These are phyloP conservation scores for Ogataea pignaliae DNA, from an alignment of 805 yeast species.

Conservation along the genomic window DNA sequence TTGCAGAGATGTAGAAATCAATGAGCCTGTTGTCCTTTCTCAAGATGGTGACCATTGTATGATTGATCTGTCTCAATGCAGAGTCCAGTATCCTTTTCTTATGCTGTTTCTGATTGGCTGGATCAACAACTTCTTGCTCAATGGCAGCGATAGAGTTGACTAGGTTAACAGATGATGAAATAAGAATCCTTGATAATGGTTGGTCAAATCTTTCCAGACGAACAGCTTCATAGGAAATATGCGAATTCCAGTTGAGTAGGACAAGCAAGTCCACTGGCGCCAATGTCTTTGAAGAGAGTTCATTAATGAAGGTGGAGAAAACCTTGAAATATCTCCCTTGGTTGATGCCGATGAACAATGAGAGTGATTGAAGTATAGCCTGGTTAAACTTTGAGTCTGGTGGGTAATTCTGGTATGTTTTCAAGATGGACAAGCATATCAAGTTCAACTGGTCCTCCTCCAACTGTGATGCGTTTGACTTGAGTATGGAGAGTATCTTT, in stretches of 20 bases:
- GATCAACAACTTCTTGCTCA: constrained; percentile 23
- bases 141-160: constrained; percentile 34
- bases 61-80: constrained; percentile 27
- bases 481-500: constrained; percentile 27
- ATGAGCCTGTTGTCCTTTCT: constrained; percentile 11
- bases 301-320: constrained; percentile 37
- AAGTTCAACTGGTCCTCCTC: constrained; percentile 22
- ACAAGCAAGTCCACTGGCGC: constrained; percentile 57
- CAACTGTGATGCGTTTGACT: constrained; percentile 12
- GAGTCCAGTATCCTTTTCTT: constrained; percentile 35
- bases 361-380: constrained; percentile 37
- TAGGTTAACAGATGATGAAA: constrained; percentile 33
- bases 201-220: constrained; percentile 21
- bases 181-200: constrained; percentile 14
- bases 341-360: constrained; percentile 29
- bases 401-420: constrained; percentile 43
- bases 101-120: constrained; percentile 33
- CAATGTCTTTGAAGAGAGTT: constrained; percentile 29
- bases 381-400: constrained; percentile 46
- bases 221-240: constrained; percentile 28
- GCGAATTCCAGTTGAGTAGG: constrained; percentile 53
- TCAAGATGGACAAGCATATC: constrained; percentile 36
- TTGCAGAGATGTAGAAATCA: constrained; percentile 3
- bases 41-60: constrained; percentile 18
- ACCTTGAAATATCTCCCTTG: constrained; percentile 25